phyloP scores from a whole-genome alignment of 805 yeast genomes.

The Candida odintsovae region DNA sequence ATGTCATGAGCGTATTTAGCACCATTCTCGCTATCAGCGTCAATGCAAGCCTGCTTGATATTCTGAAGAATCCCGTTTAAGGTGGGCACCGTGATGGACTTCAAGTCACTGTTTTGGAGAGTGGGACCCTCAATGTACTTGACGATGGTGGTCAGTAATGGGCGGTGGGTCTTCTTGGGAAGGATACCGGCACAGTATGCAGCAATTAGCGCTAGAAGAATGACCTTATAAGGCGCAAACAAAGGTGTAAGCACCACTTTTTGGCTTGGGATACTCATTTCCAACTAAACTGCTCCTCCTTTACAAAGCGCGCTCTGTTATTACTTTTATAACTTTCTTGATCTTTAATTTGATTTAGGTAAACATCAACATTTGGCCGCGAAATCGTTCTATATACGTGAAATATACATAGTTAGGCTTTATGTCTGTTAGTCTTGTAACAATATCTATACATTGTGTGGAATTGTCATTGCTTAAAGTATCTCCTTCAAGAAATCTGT shows the following conservation, averaged over 20 bases:
- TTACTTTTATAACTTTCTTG: neutral
- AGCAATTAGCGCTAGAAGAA: slow-evolving; percentile 41
- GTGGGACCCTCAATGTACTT: slow-evolving; percentile 34
- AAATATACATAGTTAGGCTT: no score
- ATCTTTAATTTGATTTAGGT: no score
- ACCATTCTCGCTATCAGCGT: slow-evolving; percentile 19
- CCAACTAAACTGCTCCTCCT: neutral
- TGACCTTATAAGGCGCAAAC: slow-evolving; percentile 50
- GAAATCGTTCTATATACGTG: neutral
- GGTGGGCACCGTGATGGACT: slow-evolving; percentile 28
- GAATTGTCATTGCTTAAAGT: no score
- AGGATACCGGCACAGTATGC: slow-evolving; percentile 38
- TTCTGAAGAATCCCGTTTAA: slow-evolving; percentile 25
- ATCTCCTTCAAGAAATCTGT: neutral
- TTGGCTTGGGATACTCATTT: neutral
- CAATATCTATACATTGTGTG: no score
- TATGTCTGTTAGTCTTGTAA: no score
- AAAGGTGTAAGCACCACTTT: slow-evolving; percentile 29
- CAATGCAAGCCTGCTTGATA: slow-evolving; percentile 17
- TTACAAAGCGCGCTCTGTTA: neutral
- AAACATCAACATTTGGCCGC: neutral
- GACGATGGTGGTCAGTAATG: slow-evolving; percentile 37
- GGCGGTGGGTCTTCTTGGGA: slow-evolving; percentile 33
- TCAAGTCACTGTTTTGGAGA: slow-evolving; percentile 11
- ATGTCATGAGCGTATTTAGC: slow-evolving; percentile 23